Percentiles rank a stretch among this genome's conserved stretches.
Conservation (phyloP, 2,329 filamentous ascomycete species). For the Ascochyta viciae-villosae region DNA sequence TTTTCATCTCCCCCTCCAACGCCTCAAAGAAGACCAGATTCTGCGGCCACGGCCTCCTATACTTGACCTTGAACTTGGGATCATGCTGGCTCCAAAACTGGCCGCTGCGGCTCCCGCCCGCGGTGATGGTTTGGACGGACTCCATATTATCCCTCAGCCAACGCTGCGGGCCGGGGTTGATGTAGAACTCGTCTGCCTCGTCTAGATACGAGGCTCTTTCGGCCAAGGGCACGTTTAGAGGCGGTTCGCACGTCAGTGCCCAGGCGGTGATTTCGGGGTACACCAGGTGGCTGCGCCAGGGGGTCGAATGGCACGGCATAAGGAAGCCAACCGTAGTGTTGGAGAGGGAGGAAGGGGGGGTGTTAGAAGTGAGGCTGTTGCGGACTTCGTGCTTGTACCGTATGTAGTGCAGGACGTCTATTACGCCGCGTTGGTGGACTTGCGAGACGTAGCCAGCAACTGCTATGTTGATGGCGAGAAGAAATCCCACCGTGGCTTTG, state of each 20-base stretch:
- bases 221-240: slow-evolving; percentile 68
- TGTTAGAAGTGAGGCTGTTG: slow-evolving; percentile 42
- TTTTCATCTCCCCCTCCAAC: slow-evolving; percentile 59
- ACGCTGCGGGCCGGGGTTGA: slow-evolving; percentile 56
- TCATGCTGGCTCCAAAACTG: slow-evolving; percentile 36
- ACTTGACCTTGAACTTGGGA: slow-evolving; percentile 26
- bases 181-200: slow-evolving; percentile 92
- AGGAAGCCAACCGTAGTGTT: slow-evolving; percentile 74
- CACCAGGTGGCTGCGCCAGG: slow-evolving; percentile 88
- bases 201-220: slow-evolving; percentile 77
- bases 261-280: slow-evolving; percentile 78
- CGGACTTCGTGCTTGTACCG: slow-evolving; percentile 72
- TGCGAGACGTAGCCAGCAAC: slow-evolving; percentile 77
- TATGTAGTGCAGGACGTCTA: slow-evolving; percentile 77
- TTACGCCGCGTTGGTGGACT: slow-evolving; percentile 78
- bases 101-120: slow-evolving; percentile 26
- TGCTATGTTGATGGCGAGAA: slow-evolving; percentile 71
- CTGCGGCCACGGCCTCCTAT: slow-evolving; percentile 51
- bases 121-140: slow-evolving; percentile 30
- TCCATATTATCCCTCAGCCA: slow-evolving; percentile 56
- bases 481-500: slow-evolving; percentile 58
- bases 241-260: slow-evolving; percentile 90
- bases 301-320: slow-evolving; percentile 94
- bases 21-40: slow-evolving; percentile 64
- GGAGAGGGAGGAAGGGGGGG: slow-evolving; percentile 53